Evolutionary conservation across 495 filamentous ascomycete species (phyloP), one percentile per base, ranked within the genome.

Genomic region (Pseudotulostoma volvatum): DNA sequence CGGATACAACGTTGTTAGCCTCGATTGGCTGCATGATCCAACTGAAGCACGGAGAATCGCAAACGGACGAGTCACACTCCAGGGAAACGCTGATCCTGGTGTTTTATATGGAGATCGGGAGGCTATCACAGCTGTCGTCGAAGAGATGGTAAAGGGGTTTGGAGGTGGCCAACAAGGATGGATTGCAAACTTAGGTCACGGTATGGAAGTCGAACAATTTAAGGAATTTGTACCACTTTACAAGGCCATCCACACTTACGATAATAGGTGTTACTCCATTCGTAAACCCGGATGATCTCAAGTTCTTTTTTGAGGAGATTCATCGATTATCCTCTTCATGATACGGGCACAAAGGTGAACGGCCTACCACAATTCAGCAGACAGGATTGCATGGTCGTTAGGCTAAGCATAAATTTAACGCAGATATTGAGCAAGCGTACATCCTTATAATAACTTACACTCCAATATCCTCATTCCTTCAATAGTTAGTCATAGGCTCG

Each of bases 61-160:
- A 41, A 71, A 75, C 41, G 68, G 79, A 41, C 63, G 90, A 43
- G 69, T 90, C 14, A 79, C 81, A 0, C 61, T 97, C 34, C 90
- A 97, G 55, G 90, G 90, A 21, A 96, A 97, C 56, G 84, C 87
- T 18, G 90, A 97, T 51, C 92, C 90, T 0, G 90, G 90, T 18
- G 73, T 90, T 31, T 64, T 97, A 30, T 97, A 96, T 50, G 90
- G 90, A 19, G 77, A 81, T 1, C 73, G 63, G 32, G 74, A 71
- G 39, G 73, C 83, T 19, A 94, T 96, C 47, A 84, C 83, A 8
- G 60, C 67, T 37, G 76, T 71, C 0, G 84, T 94, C 7, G 68
- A 84, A 55, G 68, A 73, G 30, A 92, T 96, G 81, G 82, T 88
- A 1, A 56, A 71, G 32, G 88, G 86, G 1, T 97, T 95, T 61